Conservation (phyloP, 225 moss, liverwort and hornwort species). For the Bryum argenteum region DNA sequence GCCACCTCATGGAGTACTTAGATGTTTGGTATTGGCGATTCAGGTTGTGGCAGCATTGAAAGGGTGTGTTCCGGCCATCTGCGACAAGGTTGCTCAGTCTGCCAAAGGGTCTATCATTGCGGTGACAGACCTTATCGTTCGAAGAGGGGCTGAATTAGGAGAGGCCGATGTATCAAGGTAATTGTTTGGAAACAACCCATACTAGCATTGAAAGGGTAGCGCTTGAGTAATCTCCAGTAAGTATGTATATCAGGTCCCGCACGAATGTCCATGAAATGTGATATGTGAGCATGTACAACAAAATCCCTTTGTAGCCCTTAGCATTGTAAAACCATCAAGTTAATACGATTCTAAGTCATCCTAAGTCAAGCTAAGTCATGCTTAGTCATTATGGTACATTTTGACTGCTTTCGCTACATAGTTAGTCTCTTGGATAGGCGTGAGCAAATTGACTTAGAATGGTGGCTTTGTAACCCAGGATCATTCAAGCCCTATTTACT, state of each 20-base stretch:
- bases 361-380: slow-evolving; percentile 6
- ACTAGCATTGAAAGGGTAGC: neutral
- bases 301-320: neutral
- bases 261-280: slow-evolving; percentile 13
- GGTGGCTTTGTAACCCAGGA: slow-evolving; percentile 45
- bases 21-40: slow-evolving; percentile 29
- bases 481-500: slow-evolving; percentile 84
- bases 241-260: neutral
- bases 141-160: slow-evolving; percentile 81
- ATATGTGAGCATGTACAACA: slow-evolving; percentile 14
- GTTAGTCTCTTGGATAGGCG: slow-evolving; percentile 15
- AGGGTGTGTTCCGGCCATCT: slow-evolving; percentile 87
- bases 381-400: slow-evolving; percentile 3
- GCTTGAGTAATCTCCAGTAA: too few species aligned
- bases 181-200: slow-evolving; percentile 4
- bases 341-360: slow-evolving; percentile 10
- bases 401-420: neutral
- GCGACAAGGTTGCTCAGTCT: slow-evolving; percentile 79
- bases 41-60: slow-evolving; percentile 87
- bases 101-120: slow-evolving; percentile 77
- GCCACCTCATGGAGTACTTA: slow-evolving; percentile 6
- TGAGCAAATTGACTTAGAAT: slow-evolving; percentile 26
- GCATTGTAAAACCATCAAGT: slow-evolving; percentile 10
- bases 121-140: slow-evolving; percentile 75
- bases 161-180: slow-evolving; percentile 88